Percentiles rank a stretch among this genome's conserved stretches.
phyloP scores from a whole-genome alignment of 306 rosid genomes.

The Erythrophleum fordii region DNA sequence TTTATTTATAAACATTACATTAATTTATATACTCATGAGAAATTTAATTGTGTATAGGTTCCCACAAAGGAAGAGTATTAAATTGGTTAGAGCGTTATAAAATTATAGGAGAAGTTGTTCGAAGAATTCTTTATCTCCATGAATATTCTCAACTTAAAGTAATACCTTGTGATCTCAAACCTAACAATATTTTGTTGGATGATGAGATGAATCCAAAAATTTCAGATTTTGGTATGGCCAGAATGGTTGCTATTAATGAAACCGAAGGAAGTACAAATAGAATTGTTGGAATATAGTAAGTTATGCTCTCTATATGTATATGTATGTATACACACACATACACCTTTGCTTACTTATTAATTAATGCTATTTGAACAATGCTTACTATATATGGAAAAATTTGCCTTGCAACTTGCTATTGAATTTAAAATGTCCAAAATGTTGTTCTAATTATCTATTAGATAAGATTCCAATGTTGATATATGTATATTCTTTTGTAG shows the following conservation, averaged over 20 bases:
- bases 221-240: conserved; percentile 52
- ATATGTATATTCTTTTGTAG: no score
- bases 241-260: conserved; percentile 28
- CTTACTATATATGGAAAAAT: no score
- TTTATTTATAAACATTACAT: no score
- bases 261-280: not conserved
- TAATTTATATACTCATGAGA: not conserved
- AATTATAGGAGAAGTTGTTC: not conserved
- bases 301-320: not conserved
- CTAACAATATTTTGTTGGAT: not conserved
- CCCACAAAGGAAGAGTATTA: not conserved
- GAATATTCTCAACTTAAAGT: not conserved
- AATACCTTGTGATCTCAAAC: not conserved
- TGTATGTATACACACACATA: no score
- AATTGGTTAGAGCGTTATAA: not conserved
- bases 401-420: not conserved
- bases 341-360: no score
- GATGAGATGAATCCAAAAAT: conserved; percentile 45
- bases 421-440: not conserved
- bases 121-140: not conserved
- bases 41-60: conserved; percentile 14
- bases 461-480: no score
- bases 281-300: conserved; percentile 51
- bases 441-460: not conserved
- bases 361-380: no score